These are phyloP conservation scores for Thinopyrum obtusiflorum DNA, from an alignment of 202 grass and related monocot genomes.

Conservation along the genomic window DNA sequence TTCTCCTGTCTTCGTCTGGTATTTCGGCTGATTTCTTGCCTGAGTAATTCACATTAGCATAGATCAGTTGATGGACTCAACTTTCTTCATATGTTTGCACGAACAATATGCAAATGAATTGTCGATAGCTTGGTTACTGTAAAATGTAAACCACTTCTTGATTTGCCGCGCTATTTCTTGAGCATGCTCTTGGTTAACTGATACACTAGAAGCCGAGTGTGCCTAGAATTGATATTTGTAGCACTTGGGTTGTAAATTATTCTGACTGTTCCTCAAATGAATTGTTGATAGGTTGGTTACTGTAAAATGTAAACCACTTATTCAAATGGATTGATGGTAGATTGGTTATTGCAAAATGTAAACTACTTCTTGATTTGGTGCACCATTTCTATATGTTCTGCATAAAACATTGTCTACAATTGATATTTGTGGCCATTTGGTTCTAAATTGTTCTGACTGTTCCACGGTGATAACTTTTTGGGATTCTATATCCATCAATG, in stretches of 20 bases:
- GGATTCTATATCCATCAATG: neutral
- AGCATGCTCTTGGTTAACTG: neutral
- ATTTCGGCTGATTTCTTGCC: too few relatives aligned
- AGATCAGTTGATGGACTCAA: too few relatives aligned
- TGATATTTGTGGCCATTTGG: neutral
- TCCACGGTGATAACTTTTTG: neutral
- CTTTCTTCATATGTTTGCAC: neutral
- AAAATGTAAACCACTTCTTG: neutral
- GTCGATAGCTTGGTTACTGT: neutral
- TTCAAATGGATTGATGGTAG: too few relatives aligned
- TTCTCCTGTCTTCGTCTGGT: neutral
- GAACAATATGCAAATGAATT: neutral
- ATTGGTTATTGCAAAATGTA: too few relatives aligned
- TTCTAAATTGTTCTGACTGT: neutral
- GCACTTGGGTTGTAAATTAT: constrained; percentile 1
- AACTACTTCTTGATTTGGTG: neutral
- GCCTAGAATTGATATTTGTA: neutral
- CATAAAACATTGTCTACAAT: neutral
- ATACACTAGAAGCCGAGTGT: neutral
- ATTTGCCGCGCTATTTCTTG: neutral
- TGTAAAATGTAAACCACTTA: neutral
- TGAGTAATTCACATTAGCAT: too few relatives aligned
- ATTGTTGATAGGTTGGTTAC: too few relatives aligned
- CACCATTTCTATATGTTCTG: neutral
- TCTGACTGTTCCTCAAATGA: neutral